phyloP scores from a whole-genome alignment of 257 asterid species.

The Penstemon newberryi region DNA sequence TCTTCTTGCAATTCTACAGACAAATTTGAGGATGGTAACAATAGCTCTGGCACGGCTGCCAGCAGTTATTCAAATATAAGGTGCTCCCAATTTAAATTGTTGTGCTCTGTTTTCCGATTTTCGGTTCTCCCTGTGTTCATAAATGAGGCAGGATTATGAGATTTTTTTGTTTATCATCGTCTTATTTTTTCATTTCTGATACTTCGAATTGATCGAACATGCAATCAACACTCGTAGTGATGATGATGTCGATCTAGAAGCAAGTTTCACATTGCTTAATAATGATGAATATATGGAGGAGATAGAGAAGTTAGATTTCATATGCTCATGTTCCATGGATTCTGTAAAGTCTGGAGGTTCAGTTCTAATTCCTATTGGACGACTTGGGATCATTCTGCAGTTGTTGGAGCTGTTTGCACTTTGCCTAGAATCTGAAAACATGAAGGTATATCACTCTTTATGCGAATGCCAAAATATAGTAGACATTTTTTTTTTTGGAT shows the following conservation, averaged over 20 bases:
- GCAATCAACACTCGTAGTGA: slow-evolving; percentile 36
- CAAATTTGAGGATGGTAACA: slow-evolving; percentile 32
- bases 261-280: slow-evolving; percentile 29
- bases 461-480: not conserved
- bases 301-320: slow-evolving; percentile 67
- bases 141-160: slow-evolving; percentile 7
- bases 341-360: slow-evolving; percentile 72
- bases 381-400: slow-evolving; percentile 67
- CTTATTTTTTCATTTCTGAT: slow-evolving; percentile 21
- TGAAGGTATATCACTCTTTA: slow-evolving; percentile 46
- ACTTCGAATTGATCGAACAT: slow-evolving; percentile 24
- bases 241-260: slow-evolving; percentile 36
- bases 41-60: slow-evolving; percentile 29
- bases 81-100: slow-evolving; percentile 35
- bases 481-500: not conserved
- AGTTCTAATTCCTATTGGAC: slow-evolving; percentile 78
- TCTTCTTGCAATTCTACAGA: slow-evolving; percentile 34
- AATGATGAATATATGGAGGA: slow-evolving; percentile 56
- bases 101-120: slow-evolving; percentile 12
- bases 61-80: slow-evolving; percentile 36
- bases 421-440: slow-evolving; percentile 48
- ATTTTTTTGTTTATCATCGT: slow-evolving; percentile 9
- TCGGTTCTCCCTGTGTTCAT: slow-evolving; percentile 10
- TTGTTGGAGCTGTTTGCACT: slow-evolving; percentile 68
- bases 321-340: slow-evolving; percentile 69